These are phyloP conservation scores for Claviceps paspali DNA, from an alignment of 2,329 filamentous ascomycete species.

Conservation along the genomic window DNA sequence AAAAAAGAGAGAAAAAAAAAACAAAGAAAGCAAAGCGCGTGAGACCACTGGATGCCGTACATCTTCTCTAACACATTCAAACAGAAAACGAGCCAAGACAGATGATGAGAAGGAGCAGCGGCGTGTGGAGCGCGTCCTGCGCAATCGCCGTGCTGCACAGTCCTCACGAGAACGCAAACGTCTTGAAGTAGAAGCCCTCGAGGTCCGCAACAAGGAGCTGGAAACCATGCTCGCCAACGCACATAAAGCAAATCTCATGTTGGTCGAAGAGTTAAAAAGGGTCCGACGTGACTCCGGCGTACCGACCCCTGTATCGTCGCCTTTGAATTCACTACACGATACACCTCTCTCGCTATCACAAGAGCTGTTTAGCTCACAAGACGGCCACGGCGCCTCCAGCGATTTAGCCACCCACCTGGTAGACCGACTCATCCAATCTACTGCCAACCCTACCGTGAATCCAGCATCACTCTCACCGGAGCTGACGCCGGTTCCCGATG, in stretches of 20 bases:
- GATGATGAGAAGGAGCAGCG: slow-evolving; percentile 98
- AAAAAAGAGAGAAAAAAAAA: neutral
- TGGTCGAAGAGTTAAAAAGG: slow-evolving; percentile 34
- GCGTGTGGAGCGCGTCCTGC: slow-evolving; percentile 88
- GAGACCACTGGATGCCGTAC: neutral
- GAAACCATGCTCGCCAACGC: slow-evolving; percentile 46
- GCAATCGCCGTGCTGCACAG: slow-evolving; percentile 90
- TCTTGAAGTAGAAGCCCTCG: slow-evolving; percentile 71
- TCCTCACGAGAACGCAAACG: slow-evolving; percentile 92
- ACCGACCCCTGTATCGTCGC: slow-evolving; percentile 24
- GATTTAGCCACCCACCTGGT: slow-evolving; percentile 21
- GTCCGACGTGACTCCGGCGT: slow-evolving; percentile 30
- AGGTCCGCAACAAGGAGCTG: slow-evolving; percentile 57
- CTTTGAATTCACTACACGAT: slow-evolving; percentile 26
- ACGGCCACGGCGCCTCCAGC: slow-evolving; percentile 17
- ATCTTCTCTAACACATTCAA: slow-evolving; percentile 7
- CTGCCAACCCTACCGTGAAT: slow-evolving; percentile 37
- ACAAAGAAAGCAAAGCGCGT: too few species aligned
- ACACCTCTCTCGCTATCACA: slow-evolving; percentile 42
- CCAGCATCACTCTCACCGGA: slow-evolving; percentile 46
- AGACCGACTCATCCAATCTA: slow-evolving; percentile 26
- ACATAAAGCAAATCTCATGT: slow-evolving; percentile 34
- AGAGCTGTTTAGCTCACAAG: slow-evolving; percentile 38
- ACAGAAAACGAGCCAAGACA: slow-evolving; percentile 90
- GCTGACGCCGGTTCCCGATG: slow-evolving; percentile 35